Percentiles rank a stretch among this genome's conserved stretches.
These are phyloP conservation scores for Mitragyna speciosa DNA, from an alignment of 257 asterid species.

Conservation along the genomic window DNA sequence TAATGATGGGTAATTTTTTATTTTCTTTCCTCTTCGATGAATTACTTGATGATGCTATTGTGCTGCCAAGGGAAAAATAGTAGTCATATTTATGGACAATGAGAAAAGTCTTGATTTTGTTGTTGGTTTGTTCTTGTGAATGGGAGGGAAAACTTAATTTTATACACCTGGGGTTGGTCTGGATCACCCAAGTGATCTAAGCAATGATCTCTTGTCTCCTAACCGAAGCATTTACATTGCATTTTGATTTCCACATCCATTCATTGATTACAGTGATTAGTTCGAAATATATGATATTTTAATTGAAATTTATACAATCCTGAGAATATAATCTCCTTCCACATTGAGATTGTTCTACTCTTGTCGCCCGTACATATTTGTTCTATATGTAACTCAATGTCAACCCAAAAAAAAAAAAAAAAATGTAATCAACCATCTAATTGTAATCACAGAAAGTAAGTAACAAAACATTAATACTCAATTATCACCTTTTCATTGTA, in stretches of 20 bases:
- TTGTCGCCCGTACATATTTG: too few relatives aligned
- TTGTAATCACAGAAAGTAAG: too few relatives aligned
- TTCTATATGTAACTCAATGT: too few relatives aligned
- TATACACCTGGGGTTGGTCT: not conserved
- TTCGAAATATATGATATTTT: not conserved
- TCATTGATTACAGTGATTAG: too few relatives aligned
- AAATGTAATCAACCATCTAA: too few relatives aligned
- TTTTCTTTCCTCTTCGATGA: not conserved
- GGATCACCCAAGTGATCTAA: too few relatives aligned
- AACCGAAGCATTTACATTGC: not conserved
- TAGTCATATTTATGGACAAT: not conserved
- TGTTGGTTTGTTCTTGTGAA: not conserved
- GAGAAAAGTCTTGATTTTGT: not conserved
- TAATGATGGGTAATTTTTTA: slow-evolving; percentile 34
- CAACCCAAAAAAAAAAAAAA: too few relatives aligned
- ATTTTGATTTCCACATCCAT: not conserved
- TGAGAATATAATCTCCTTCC: too few relatives aligned
- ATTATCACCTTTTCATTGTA: too few relatives aligned
- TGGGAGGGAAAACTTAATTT: not conserved
- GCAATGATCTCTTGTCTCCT: not conserved
- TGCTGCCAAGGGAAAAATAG: not conserved
- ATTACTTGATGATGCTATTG: not conserved
- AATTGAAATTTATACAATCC: too few relatives aligned
- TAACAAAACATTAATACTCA: too few relatives aligned
- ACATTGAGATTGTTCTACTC: too few relatives aligned